phyloP scores from a whole-genome alignment of 2,329 filamentous ascomycete species.

The Arthrocladium fulminans region DNA sequence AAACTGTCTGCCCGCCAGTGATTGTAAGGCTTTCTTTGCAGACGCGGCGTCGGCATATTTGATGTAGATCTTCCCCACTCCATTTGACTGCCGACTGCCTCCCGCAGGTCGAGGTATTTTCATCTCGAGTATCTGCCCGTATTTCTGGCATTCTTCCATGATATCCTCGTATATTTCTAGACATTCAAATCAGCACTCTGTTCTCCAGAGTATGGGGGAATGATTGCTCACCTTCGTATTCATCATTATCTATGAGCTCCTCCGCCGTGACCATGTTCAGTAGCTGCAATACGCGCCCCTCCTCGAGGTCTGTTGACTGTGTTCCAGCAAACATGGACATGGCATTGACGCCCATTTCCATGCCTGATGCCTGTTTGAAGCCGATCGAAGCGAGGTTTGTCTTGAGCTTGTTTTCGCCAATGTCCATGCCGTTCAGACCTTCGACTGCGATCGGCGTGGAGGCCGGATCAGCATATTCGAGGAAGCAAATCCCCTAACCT shows the following conservation, averaged over 20 bases:
- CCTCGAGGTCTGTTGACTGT: conserved; percentile 66
- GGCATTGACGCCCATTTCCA: conserved; percentile 93
- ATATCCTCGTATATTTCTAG: conserved; percentile 95
- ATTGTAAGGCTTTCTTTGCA: conserved; percentile 73
- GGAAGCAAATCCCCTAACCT: conserved; percentile 83
- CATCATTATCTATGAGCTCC: conserved; percentile 84
- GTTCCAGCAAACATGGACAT: conserved; percentile 97
- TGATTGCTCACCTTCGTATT: conserved; percentile 70
- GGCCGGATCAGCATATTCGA: conserved; percentile 73
- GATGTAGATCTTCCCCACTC: conserved; percentile 95
- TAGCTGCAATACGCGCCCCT: conserved; percentile 76
- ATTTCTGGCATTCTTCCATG: conserved; percentile 85
- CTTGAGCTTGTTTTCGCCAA: conserved; percentile 77
- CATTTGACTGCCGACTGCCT: conserved; percentile 72
- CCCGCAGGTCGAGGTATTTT: conserved; percentile 85
- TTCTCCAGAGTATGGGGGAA: conserved; percentile 7
- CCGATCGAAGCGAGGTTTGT: conserved; percentile 86
- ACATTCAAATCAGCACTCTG: conserved; percentile 28
- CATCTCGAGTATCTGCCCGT: conserved; percentile 72
- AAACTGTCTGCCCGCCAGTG: conserved; percentile 92
- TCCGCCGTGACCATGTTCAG: conserved; percentile 98
- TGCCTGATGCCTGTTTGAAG: conserved; percentile 79
- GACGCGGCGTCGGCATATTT: conserved; percentile 75
- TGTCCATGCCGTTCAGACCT: conserved; percentile 83
- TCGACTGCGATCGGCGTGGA: conserved; percentile 78